Percentiles rank a stretch among this genome's conserved stretches.
Conservation (phyloP, 495 filamentous ascomycete species). For the Neurospora sp. region DNA sequence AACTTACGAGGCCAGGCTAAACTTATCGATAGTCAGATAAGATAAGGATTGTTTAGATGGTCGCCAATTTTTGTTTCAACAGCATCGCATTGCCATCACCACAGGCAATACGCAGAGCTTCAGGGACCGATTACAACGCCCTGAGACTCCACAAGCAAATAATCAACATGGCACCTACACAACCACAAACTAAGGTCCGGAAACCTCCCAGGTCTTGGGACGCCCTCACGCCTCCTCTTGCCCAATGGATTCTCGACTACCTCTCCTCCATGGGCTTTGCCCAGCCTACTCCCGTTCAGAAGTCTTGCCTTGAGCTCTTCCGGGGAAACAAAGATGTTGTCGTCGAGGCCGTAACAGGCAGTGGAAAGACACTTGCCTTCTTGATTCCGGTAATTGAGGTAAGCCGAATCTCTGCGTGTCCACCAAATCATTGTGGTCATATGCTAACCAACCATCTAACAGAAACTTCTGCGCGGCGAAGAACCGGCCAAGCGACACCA, state of each 20-base stretch:
- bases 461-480: constrained; percentile 56
- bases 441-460: not conserved
- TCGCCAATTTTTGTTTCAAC: constrained; percentile 2
- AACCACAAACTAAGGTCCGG: constrained; percentile 15
- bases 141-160: not conserved
- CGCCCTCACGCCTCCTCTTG: constrained; percentile 54
- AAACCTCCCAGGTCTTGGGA: constrained; percentile 63
- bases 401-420: not conserved
- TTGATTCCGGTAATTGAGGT: constrained; percentile 76
- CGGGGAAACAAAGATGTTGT: constrained; percentile 93
- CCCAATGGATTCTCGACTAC: constrained; percentile 84
- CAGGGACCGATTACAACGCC: not conserved
- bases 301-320: constrained; percentile 86
- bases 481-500: constrained; percentile 81
- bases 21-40: constrained; percentile 14
- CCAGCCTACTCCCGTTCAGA: constrained; percentile 89
- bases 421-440: not conserved
- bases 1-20: not conserved
- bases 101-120: not conserved
- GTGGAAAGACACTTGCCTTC: constrained; percentile 88
- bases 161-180: constrained; percentile 26
- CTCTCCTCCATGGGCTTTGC: constrained; percentile 75
- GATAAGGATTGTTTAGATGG: constrained; percentile 1
- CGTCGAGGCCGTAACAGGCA: constrained; percentile 93
- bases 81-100: not conserved